A percentile compares a stretch with the other conserved stretches of the same genome.
Conservation (phyloP, 495 filamentous ascomycete genomes). For the Talaromyces ruber region DNA sequence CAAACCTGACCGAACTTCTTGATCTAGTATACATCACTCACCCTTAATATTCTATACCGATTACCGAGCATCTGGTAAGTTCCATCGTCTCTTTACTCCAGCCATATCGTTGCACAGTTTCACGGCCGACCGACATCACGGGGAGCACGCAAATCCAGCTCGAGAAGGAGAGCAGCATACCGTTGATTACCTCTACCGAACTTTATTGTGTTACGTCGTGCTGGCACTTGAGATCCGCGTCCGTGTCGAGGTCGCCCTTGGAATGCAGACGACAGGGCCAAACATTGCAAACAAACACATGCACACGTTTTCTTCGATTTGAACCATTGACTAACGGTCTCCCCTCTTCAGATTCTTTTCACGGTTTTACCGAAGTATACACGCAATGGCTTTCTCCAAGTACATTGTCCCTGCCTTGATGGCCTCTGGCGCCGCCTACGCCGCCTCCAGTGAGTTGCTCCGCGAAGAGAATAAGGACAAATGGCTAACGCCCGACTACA, state of each 20-base stretch:
- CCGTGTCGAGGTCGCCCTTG: not conserved
- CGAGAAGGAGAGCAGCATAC: not conserved
- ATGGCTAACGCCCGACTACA: not conserved
- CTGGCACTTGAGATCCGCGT: not conserved
- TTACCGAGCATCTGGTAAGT: not conserved
- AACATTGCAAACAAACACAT: not conserved
- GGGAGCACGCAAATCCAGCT: not conserved
- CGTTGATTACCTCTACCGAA: not conserved
- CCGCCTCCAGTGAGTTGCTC: constrained; percentile 31
- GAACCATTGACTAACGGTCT: not conserved
- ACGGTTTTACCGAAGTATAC: constrained; percentile 18
- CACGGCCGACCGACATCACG: not conserved
- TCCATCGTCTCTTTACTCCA: not conserved
- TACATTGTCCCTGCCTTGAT: constrained; percentile 69
- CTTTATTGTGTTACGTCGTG: not conserved
- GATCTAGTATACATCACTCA: not conserved
- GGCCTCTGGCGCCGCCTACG: constrained; percentile 52
- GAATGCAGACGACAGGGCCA: not conserved
- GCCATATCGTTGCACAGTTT: not conserved
- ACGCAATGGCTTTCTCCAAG: constrained; percentile 67
- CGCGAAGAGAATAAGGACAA: not conserved
- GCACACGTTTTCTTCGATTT: not conserved
- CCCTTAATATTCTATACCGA: not conserved
- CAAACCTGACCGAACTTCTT: not conserved
- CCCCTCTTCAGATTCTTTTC: constrained; percentile 7